Evolutionary conservation across 768 basidiomycete genomes (phyloP).

Genomic region (Rhizopogon vulgaris): DNA sequence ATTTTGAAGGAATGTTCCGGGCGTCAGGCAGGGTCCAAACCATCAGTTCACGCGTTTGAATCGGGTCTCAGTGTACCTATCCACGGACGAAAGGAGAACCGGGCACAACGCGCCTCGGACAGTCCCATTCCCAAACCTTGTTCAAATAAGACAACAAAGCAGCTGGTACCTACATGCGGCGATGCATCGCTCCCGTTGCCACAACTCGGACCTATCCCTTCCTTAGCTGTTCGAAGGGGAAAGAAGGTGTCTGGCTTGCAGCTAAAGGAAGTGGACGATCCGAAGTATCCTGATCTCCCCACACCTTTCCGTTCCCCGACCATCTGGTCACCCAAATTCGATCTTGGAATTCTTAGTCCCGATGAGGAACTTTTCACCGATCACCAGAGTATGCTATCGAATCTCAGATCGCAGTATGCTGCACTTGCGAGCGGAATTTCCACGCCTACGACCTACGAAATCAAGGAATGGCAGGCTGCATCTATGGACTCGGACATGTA

Average conservation of each 20-base stretch:
- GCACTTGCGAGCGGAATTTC: conserved; percentile 14
- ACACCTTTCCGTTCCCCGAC: conserved; percentile 35
- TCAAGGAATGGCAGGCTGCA: conserved; percentile 10
- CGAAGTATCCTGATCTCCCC: conserved; percentile 36
- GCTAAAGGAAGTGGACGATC: conserved; percentile 13
- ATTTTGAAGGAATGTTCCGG: neutral
- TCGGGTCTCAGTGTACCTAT: neutral
- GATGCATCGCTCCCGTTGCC: neutral
- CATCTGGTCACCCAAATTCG: conserved; percentile 25
- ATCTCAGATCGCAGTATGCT: conserved; percentile 28
- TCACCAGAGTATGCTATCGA: conserved; percentile 30
- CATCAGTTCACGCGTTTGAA: neutral
- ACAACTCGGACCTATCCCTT: conserved; percentile 8
- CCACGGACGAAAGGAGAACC: neutral
- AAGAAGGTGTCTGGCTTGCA: conserved; percentile 25
- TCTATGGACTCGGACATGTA: neutral
- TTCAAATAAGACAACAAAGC: conserved; percentile 1
- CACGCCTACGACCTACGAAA: conserved; percentile 7
- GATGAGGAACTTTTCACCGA: conserved; percentile 17
- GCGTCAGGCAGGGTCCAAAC: neutral
- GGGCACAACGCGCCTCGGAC: neutral
- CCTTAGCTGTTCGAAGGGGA: conserved; percentile 36
- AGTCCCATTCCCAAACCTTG: neutral
- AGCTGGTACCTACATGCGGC: neutral
- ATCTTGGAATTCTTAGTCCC: conserved; percentile 3